Evolutionary conservation across 2,329 filamentous ascomycete genomes (phyloP).

Genomic region (Fusarium paranaense): DNA sequence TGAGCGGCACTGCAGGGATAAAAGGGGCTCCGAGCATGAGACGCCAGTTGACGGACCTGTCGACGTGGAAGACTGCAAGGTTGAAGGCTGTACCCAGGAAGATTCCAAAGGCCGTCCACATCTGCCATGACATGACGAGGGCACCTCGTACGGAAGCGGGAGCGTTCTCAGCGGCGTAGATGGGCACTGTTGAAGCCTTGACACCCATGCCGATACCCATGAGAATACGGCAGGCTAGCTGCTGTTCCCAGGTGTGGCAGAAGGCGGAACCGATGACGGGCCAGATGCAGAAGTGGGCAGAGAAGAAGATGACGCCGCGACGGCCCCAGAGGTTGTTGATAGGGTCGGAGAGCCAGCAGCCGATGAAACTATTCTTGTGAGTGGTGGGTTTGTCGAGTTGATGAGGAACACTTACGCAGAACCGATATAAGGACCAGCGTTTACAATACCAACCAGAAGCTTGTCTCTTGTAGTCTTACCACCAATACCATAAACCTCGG

Average conservation of each 20-base stretch:
- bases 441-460: conserved; percentile 74
- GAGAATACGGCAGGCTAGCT: conserved; percentile 74
- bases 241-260: conserved; percentile 73
- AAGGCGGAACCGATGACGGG: conserved; percentile 73
- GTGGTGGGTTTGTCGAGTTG: neutral
- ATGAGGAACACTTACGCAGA: conserved; percentile 52
- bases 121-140: conserved; percentile 84
- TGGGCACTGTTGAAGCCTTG: conserved; percentile 74
- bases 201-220: conserved; percentile 78
- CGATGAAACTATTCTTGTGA: conserved; percentile 52
- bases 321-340: conserved; percentile 62
- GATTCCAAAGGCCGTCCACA: conserved; percentile 71
- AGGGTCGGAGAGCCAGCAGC: conserved; percentile 75
- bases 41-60: conserved; percentile 49
- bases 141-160: conserved; percentile 77
- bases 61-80: conserved; percentile 45
- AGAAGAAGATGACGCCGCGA: conserved; percentile 74
- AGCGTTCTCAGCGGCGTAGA: conserved; percentile 80
- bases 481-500: conserved; percentile 55
- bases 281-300: conserved; percentile 77
- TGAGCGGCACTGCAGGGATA: conserved; percentile 65
- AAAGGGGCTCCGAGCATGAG: conserved; percentile 71
- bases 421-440: conserved; percentile 64
- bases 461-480: conserved; percentile 47
- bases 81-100: conserved; percentile 57